Evolutionary conservation across 345 rosid species (phyloP), one percentile per base, ranked within the genome.

Genomic region (Odontarrhena argentea): DNA sequence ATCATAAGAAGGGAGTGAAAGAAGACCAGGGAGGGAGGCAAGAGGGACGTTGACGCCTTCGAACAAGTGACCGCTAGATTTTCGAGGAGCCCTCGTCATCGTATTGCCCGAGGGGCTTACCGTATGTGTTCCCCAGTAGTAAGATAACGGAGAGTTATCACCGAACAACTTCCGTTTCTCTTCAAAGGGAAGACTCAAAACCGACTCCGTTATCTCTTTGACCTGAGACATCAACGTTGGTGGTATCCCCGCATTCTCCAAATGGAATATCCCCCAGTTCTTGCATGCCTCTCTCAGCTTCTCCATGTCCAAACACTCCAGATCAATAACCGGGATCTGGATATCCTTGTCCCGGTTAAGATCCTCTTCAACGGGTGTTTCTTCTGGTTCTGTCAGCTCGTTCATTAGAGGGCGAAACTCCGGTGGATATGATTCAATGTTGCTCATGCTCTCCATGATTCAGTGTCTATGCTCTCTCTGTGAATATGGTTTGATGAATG

Each of bases 111-210:
- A 76, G 3, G 82, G 77, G 25, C 84, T 81, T 0, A 86, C 81
- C 14, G 75, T 83, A 26, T 87, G 84, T 22, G 87, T 81, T 36
- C 90, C 96, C 88, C 88, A 88, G 44, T 77, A 86, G 71, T 88
- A 86, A 26, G 96, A 84, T 54, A 84, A 28, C 7, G 83, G 80
- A 38, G 26, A 25, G 6, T 69, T 49, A 67, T 78, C 67, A 34
- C 22, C 56, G 40, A 63, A 46, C 67, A 63, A 25, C 35, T 6
- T 34, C 55, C 34, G 45, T 63, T 63, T 48, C 44, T 47, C 22
- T 11, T 84, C 84, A 41, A 84, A 86, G 3, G 92, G 61, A 1
- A 79, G 74, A 53, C 80, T 24, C 51, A 84, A 81, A 1, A 84
- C 36, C 40, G 58, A 60, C 30, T 62, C 67, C 47, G 87, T 71